A percentile compares a stretch with the other conserved stretches of the same genome.
Evolutionary conservation across 1,139 yeast species (phyloP).

Genomic region (Pichia inconspicua): DNA sequence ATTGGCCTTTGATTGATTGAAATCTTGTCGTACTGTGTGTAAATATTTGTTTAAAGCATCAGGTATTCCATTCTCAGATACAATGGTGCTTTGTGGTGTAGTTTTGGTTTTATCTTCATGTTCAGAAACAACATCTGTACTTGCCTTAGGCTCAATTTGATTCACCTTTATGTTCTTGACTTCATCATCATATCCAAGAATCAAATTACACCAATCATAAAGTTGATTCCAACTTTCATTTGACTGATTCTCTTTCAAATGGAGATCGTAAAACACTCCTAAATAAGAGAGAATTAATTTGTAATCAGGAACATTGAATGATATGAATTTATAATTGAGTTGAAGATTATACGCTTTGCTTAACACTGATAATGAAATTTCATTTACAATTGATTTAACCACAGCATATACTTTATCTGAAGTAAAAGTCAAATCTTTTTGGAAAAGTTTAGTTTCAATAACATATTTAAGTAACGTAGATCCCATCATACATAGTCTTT

Average conservation of each 20-base stretch:
- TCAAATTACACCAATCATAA: conserved; percentile 5
- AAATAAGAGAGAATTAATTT: conserved; percentile 7
- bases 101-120: not conserved
- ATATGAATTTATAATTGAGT: conserved; percentile 8
- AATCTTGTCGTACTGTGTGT: conserved; percentile 11
- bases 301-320: not conserved
- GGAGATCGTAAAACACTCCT: conserved; percentile 5
- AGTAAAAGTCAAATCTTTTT: not conserved
- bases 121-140: not conserved
- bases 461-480: conserved; percentile 4
- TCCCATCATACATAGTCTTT: conserved; percentile 6
- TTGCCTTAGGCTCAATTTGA: not conserved
- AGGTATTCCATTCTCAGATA: not conserved
- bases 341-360: conserved; percentile 9
- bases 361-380: conserved; percentile 3
- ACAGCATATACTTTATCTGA: not conserved
- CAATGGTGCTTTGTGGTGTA: not conserved
- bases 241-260: not conserved
- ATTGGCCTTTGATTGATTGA: conserved; percentile 7
- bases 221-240: not conserved
- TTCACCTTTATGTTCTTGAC: not conserved
- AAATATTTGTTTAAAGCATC: conserved; percentile 2
- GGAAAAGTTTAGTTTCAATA: conserved; percentile 1
- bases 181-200: conserved; percentile 4
- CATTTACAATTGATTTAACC: conserved; percentile 4